Conservation (phyloP, 345 rosid genomes). For the Heritiera littoralis region DNA sequence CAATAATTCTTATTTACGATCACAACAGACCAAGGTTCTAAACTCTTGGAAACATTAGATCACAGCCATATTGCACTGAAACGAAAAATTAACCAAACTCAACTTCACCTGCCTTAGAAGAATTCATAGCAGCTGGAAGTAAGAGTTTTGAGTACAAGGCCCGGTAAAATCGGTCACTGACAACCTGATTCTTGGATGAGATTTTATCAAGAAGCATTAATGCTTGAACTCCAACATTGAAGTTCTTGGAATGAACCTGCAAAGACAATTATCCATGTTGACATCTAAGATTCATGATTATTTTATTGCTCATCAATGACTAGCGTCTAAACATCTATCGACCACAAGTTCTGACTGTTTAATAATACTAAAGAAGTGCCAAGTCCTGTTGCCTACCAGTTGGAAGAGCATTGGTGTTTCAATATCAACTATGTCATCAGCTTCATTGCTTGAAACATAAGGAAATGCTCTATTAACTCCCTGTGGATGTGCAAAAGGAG, state of each 20-base stretch:
- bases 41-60: background rate
- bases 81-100: conserved; percentile 5
- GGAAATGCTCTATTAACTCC: conserved; percentile 99
- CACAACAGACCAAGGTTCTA: background rate
- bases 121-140: conserved; percentile 86
- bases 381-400: conserved; percentile 50
- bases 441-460: conserved; percentile 80
- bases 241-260: conserved; percentile 93
- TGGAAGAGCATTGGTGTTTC: conserved; percentile 93
- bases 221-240: conserved; percentile 92
- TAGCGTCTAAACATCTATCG: background rate
- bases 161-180: conserved; percentile 91
- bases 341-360: background rate
- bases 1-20: background rate
- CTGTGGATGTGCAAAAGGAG: conserved; percentile 41
- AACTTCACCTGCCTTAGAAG: conserved; percentile 77
- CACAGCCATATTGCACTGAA: background rate
- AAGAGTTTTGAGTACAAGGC: conserved; percentile 90
- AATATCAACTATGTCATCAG: conserved; percentile 79
- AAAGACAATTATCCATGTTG: conserved; percentile 24
- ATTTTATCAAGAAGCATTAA: conserved; percentile 96
- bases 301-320: background rate
- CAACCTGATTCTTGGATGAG: conserved; percentile 92
- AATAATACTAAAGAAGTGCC: conserved; percentile 1
- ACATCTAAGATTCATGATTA: conserved; percentile 18